Conservation (phyloP, 306 rosid genomes). For the Adenanthera pavonina region DNA sequence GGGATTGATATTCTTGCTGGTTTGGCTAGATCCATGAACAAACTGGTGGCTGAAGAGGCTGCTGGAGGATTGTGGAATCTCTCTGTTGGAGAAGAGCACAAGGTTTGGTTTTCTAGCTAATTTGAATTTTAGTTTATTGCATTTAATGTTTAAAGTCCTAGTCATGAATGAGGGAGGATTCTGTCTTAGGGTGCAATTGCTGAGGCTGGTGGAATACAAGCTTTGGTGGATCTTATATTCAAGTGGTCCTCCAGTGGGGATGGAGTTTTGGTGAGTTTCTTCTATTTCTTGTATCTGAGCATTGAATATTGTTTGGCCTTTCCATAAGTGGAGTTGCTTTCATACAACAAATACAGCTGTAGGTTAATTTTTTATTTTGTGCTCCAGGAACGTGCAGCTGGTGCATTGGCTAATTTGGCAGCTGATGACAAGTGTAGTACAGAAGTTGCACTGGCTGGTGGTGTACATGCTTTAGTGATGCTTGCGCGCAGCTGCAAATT, state of each 20-base stretch:
- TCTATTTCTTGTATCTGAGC: slow-evolving; percentile 33
- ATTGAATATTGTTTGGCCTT: slow-evolving; percentile 29
- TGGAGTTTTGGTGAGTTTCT: slow-evolving; percentile 88
- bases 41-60: slow-evolving; percentile 99
- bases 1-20: slow-evolving; percentile 96
- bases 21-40: slow-evolving; percentile 97
- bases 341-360: slow-evolving; percentile 25
- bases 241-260: slow-evolving; percentile 98
- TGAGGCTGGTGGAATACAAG: slow-evolving; percentile 96
- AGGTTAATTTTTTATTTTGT: slow-evolving; percentile 31
- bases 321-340: slow-evolving; percentile 35
- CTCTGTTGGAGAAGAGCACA: slow-evolving; percentile 99
- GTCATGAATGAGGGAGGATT: slow-evolving; percentile 41
- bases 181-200: slow-evolving; percentile 87
- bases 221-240: slow-evolving; percentile 96
- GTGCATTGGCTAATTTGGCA: slow-evolving; percentile 99
- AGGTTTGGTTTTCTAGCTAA: slow-evolving; percentile 59
- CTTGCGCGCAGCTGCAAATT: slow-evolving; percentile 96
- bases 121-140: slow-evolving; percentile 15
- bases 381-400: slow-evolving; percentile 98
- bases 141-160: slow-evolving; percentile 33
- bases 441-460: slow-evolving; percentile 96
- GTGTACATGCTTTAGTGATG: slow-evolving; percentile 98
- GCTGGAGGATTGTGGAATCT: slow-evolving; percentile 99
- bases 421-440: slow-evolving; percentile 99